Base-by-base conservation (phyloP, 805 yeast genomes). In the Lachancea dasiensis region DNA sequence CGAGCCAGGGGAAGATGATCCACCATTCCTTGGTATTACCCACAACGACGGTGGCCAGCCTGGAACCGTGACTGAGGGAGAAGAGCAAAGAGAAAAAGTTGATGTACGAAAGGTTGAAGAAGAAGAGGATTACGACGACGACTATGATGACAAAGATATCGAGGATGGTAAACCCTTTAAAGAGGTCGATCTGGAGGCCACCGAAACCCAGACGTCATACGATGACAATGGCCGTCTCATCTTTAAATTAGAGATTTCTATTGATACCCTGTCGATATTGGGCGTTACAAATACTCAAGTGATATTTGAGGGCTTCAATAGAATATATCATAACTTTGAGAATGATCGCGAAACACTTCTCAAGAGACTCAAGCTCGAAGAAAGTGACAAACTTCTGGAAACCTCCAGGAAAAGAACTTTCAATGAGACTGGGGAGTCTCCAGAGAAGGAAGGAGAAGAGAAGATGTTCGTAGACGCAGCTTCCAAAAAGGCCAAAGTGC, bases 331-430 rank as follows among this genome's bases (percentile, higher is more conserved):
- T 52, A 77, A 71, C 48, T 81, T 81, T 53, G 94, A 84, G 55
- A 73, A 77, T 52, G 95, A 84, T 56, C 61, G 54, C 40, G 94
- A 85, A 37, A 84, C 89, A 1, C 67, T 86, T 38, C 66, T 79
- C 38, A 83, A 86, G 50, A 71, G 92, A 53, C 62, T 86, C 44
- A 83, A 80, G 52, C 65, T 89, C 22, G 94, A 86, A 51, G 83
- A 81, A 49, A 80, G 85, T 39, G 94, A 89, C 56, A 72, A 82
- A 52, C 77, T 82, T 49, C 60, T 86, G 40, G 66, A 60, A 31
- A 39, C 49, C 1, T 45, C 51, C 5, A 51, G 52, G 30, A 58
- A 51, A 27, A 48, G 63, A 43, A 30, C 40, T 9, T 46, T 40
- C 31, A 40, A 42, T 24, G 49, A 54, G n/a, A 46, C 49, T n/a